Evolutionary conservation across 2,329 filamentous ascomycete species (phyloP).

Genomic region (Hymenoscyphus fraxineus): DNA sequence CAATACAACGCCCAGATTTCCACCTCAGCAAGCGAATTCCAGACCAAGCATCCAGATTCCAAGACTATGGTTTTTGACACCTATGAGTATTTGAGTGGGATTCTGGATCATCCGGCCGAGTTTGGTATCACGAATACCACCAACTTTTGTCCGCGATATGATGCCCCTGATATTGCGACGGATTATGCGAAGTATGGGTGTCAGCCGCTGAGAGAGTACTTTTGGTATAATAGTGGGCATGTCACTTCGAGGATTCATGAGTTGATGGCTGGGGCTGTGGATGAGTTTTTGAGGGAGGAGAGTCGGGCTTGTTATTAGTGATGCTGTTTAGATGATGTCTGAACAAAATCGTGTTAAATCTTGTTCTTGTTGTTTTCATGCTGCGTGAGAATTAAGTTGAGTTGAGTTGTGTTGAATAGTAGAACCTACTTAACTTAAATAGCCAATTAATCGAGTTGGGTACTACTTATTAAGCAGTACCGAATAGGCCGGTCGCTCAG

Average conservation of each 20-base stretch:
- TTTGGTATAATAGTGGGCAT: slow-evolving; percentile 48
- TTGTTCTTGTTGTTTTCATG: too few relatives aligned
- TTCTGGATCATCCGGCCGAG: slow-evolving; percentile 40
- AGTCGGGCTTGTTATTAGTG: background rate
- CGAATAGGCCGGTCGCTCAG: too few relatives aligned
- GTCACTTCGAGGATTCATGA: slow-evolving; percentile 42
- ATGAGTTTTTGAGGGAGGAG: slow-evolving; percentile 20
- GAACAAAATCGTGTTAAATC: too few relatives aligned
- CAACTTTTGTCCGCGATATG: slow-evolving; percentile 42
- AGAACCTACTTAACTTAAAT: too few relatives aligned
- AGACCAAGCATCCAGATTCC: slow-evolving; percentile 31
- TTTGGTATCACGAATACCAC: slow-evolving; percentile 47
- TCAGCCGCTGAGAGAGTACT: slow-evolving; percentile 41
- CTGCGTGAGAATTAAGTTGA: too few relatives aligned
- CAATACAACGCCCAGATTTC: slow-evolving; percentile 43
- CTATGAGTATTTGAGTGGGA: slow-evolving; percentile 39
- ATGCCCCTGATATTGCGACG: slow-evolving; percentile 43
- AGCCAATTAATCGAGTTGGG: too few relatives aligned
- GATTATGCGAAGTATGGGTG: slow-evolving; percentile 45
- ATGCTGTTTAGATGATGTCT: too few relatives aligned
- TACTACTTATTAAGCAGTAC: too few relatives aligned
- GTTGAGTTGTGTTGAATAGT: too few relatives aligned
- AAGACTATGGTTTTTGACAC: slow-evolving; percentile 44
- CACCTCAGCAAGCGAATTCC: slow-evolving; percentile 17
- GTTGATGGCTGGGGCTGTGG: slow-evolving; percentile 34